Conservation (phyloP, 805 yeast species). For the Wickerhamomyces queroliae region DNA sequence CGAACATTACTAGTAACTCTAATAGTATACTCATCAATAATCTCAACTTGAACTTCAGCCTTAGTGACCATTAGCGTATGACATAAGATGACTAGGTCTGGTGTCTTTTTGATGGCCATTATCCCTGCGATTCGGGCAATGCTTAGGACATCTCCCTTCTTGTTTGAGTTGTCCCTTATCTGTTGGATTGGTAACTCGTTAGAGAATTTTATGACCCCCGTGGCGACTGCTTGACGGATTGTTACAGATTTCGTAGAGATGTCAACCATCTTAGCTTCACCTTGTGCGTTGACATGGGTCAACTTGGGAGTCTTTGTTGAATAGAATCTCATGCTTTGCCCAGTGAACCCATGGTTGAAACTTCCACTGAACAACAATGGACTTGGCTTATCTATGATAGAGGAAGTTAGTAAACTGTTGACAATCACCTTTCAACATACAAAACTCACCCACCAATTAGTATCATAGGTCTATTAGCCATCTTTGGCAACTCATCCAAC, state of each 20-base stretch:
- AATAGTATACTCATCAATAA: constrained; percentile 20
- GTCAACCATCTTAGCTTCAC: constrained; percentile 45
- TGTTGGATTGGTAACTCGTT: constrained; percentile 24
- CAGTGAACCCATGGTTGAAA: background rate
- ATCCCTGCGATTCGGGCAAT: constrained; percentile 45
- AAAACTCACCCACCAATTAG: constrained; percentile 44
- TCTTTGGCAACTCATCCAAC: constrained; percentile 36
- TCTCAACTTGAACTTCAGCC: constrained; percentile 27
- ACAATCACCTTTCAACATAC: background rate
- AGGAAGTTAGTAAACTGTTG: background rate
- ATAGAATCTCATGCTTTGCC: constrained; percentile 2
- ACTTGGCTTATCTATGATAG: background rate
- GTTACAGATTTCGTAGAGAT: constrained; percentile 34
- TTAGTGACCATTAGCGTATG: constrained; percentile 41
- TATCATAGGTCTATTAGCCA: constrained; percentile 51
- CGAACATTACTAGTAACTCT: constrained; percentile 33
- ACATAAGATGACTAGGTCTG: constrained; percentile 42
- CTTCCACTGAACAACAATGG: background rate
- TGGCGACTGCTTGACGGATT: constrained; percentile 36
- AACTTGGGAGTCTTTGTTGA: constrained; percentile 11
- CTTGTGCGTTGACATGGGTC: constrained; percentile 34
- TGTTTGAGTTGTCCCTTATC: constrained; percentile 31
- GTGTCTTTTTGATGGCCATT: constrained; percentile 44
- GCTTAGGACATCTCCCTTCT: constrained; percentile 48
- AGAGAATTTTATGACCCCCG: constrained; percentile 36